Evolutionary conservation across 805 yeast species (phyloP).

Genomic region (Lipomyces sp.): DNA sequence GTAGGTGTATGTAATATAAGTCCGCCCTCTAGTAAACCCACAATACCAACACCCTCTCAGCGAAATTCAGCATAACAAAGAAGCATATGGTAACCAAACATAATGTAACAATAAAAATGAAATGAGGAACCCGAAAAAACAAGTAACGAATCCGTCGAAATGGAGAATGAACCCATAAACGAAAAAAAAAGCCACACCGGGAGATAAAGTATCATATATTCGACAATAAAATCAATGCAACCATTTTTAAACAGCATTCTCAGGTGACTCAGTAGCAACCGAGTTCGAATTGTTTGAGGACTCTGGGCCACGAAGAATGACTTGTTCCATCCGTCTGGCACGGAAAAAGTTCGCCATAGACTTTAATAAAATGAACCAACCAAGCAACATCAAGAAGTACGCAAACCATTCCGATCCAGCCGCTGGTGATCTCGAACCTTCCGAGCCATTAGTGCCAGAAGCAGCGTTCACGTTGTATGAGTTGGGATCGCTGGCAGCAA

Average conservation of each 20-base stretch:
- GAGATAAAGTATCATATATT: background rate
- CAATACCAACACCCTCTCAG: background rate
- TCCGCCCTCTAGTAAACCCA: background rate
- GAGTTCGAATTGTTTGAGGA: constrained; percentile 4
- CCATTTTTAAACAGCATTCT: constrained; percentile 15
- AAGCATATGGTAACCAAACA: background rate
- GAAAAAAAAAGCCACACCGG: background rate
- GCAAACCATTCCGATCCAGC: constrained; percentile 54
- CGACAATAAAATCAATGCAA: background rate
- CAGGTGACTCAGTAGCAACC: background rate
- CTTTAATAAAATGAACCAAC: constrained; percentile 65
- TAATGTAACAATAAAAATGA: constrained; percentile 2
- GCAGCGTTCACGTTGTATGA: constrained; percentile 51
- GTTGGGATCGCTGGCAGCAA: constrained; percentile 55
- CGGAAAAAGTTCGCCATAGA: constrained; percentile 72
- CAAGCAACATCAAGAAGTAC: constrained; percentile 66
- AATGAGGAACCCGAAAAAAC: background rate
- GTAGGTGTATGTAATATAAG: background rate
- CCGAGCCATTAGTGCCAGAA: constrained; percentile 8
- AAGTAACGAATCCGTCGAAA: background rate
- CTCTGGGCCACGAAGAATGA: constrained; percentile 49
- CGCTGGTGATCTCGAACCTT: constrained; percentile 23
- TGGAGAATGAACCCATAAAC: background rate
- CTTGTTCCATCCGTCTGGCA: constrained; percentile 77
- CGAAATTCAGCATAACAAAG: background rate